These are phyloP conservation scores for Diplosphaera chodatii DNA, from an alignment of 139 green algal genomes.

Conservation along the genomic window DNA sequence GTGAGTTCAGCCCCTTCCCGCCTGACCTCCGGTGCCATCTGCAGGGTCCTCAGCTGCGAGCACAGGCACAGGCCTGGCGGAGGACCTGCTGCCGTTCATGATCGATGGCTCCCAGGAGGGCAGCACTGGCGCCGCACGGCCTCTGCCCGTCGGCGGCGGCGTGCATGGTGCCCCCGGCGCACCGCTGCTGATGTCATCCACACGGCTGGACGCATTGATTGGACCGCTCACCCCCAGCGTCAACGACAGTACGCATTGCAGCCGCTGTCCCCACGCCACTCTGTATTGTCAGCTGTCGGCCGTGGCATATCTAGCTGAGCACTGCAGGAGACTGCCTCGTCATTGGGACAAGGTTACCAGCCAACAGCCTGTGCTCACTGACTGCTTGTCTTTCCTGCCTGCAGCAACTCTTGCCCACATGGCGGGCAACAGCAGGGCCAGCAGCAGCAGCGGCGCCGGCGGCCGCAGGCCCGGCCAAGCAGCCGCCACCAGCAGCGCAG, in stretches of 20 bases:
- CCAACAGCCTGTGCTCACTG: too few species aligned
- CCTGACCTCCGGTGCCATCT: too few species aligned
- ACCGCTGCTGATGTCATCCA: not conserved
- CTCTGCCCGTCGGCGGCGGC: not conserved
- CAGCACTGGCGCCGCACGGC: not conserved
- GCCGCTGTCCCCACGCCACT: too few species aligned
- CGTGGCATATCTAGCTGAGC: too few species aligned
- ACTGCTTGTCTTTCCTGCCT: too few species aligned
- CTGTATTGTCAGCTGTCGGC: too few species aligned
- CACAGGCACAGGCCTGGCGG: not conserved
- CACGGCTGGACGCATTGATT: not conserved
- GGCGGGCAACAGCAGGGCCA: not conserved
- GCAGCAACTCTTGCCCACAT: not conserved
- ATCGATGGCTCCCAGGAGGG: not conserved
- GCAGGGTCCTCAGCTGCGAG: not conserved
- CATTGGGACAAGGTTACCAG: too few species aligned
- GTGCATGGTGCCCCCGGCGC: too few species aligned
- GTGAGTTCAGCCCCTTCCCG: too few species aligned
- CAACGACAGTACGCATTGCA: not conserved
- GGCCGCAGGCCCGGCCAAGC: not conserved
- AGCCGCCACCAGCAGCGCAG: slow-evolving; percentile 4
- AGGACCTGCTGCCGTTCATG: not conserved
- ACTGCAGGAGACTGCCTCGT: too few species aligned
- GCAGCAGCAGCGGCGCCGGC: not conserved
- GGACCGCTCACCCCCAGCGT: not conserved